Evolutionary conservation across 2,329 filamentous ascomycete species (phyloP).

Genomic region (Camptophora hylomeconis): DNA sequence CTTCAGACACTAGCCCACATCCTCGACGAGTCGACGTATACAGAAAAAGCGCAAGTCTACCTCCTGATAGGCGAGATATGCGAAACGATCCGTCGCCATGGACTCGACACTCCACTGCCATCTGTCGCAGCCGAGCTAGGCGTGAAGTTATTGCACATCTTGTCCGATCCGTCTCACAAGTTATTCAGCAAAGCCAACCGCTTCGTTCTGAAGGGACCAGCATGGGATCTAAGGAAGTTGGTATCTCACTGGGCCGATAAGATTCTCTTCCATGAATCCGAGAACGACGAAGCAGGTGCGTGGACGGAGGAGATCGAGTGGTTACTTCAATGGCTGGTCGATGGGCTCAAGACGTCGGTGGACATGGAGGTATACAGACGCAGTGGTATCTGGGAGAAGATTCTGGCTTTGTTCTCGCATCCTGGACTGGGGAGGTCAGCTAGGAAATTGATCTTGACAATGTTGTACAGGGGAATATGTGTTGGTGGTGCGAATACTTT

Average conservation of each 20-base stretch:
- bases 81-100: constrained; percentile 43
- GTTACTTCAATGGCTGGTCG: constrained; percentile 13
- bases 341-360: constrained; percentile 16
- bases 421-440: constrained; percentile 48
- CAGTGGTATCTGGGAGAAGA: constrained; percentile 59
- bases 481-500: constrained; percentile 65
- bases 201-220: constrained; percentile 65
- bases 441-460: constrained; percentile 47
- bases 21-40: constrained; percentile 51
- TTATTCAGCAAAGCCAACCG: constrained; percentile 78
- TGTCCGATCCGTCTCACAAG: constrained; percentile 64
- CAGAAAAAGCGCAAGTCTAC: constrained; percentile 49
- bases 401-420: constrained; percentile 57
- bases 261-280: constrained; percentile 61
- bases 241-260: constrained; percentile 51
- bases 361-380: constrained; percentile 39
- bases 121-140: constrained; percentile 68
- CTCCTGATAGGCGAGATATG: constrained; percentile 66
- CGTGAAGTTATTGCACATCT: constrained; percentile 52
- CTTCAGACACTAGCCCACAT: constrained; percentile 35
- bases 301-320: constrained; percentile 51
- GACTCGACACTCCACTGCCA: constrained; percentile 43
- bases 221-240: constrained; percentile 52
- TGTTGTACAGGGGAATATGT: constrained; percentile 53
- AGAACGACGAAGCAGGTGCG: constrained; percentile 55